Conservation (phyloP, 1,284 basidiomycete genomes). For the Ustilago hordei region DNA sequence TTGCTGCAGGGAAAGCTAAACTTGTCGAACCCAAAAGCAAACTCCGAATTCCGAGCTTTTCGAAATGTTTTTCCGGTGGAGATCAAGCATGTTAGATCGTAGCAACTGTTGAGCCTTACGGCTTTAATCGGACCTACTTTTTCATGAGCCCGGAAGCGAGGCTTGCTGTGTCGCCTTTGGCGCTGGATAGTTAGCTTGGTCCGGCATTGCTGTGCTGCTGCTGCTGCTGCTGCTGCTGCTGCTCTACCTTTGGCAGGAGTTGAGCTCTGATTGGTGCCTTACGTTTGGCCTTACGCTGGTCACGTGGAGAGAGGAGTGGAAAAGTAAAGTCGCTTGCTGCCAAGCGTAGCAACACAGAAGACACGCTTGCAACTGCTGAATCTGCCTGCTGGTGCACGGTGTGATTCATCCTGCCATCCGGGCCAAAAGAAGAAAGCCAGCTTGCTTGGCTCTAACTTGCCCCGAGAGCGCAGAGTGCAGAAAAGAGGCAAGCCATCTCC, state of each 20-base stretch:
- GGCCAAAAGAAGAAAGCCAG: not conserved
- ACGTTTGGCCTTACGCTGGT: too few relatives aligned
- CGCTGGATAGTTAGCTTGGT: not conserved
- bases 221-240: too few relatives aligned
- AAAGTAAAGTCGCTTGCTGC: not conserved
- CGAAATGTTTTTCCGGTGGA: not conserved
- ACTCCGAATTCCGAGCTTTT: constrained; percentile 1
- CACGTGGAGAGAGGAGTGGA: too few relatives aligned
- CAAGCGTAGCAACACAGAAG: too few relatives aligned
- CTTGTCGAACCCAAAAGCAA: not conserved
- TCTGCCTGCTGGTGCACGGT: not conserved
- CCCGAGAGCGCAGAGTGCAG: not conserved
- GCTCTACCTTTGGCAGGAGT: too few relatives aligned
- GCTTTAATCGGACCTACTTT: not conserved
- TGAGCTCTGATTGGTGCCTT: too few relatives aligned
- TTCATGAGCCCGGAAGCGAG: not conserved
- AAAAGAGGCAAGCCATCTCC: not conserved
- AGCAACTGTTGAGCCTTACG: not conserved
- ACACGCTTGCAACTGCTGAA: not conserved
- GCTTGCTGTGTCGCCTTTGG: not conserved
- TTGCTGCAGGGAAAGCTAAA: not conserved
- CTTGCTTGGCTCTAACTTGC: not conserved
- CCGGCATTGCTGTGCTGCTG: too few relatives aligned
- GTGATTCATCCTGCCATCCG: constrained; percentile 10
- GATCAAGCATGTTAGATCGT: not conserved